Evolutionary conservation across 495 filamentous ascomycete genomes (phyloP).

Genomic region (Staphylotrichum tortipilum): DNA sequence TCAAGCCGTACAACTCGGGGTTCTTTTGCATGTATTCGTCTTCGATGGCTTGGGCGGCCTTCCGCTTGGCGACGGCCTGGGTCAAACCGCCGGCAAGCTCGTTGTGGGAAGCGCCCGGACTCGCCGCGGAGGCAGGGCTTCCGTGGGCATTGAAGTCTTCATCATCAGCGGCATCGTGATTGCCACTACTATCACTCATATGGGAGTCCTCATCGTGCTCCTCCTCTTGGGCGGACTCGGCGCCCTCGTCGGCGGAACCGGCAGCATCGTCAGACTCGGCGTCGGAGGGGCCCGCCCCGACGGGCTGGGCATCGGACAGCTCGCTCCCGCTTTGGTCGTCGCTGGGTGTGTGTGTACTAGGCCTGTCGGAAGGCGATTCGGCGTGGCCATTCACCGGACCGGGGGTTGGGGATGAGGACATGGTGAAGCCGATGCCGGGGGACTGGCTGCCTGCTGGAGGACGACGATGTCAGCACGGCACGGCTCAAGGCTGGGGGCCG

Average conservation of each 20-base stretch:
- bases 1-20: constrained; percentile 90
- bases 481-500: constrained; percentile 10
- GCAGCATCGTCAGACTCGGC: constrained; percentile 45
- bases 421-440: constrained; percentile 29
- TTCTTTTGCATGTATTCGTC: constrained; percentile 82
- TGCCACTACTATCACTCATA: constrained; percentile 56
- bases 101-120: constrained; percentile 44
- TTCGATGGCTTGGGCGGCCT: constrained; percentile 52
- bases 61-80: constrained; percentile 63
- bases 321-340: constrained; percentile 37
- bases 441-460: constrained; percentile 36
- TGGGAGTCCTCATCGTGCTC: constrained; percentile 26
- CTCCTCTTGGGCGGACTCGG: constrained; percentile 33
- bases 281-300: constrained; percentile 17
- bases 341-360: constrained; percentile 22
- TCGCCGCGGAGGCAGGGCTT: constrained; percentile 45
- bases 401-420: constrained; percentile 43
- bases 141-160: constrained; percentile 68
- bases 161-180: constrained; percentile 70
- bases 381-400: constrained; percentile 36
- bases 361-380: constrained; percentile 24
- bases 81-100: constrained; percentile 62
- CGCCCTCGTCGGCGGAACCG: constrained; percentile 62
- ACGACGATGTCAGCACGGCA: constrained; percentile 38
- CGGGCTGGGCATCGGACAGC: constrained; percentile 37